A percentile compares a stretch with the other conserved stretches of the same genome.
Conservation (phyloP, 176 grass and related monocot genomes). For the Tillandsia fasciculata region DNA sequence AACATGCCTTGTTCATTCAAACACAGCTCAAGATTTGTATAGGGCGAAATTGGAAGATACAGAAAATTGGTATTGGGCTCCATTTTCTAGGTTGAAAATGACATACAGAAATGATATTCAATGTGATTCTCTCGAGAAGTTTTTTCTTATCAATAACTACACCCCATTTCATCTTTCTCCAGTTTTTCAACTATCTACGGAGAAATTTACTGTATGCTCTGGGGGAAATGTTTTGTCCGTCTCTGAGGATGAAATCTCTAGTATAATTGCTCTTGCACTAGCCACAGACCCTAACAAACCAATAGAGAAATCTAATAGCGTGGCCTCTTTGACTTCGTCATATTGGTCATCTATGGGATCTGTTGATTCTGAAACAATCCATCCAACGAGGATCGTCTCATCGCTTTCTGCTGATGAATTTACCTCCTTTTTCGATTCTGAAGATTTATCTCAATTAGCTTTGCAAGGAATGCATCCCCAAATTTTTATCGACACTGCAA, state of each 20-base stretch:
- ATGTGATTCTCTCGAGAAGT: conserved; percentile 38
- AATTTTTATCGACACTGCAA: conserved; percentile 35
- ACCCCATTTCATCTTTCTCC: conserved; percentile 52
- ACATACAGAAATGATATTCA: conserved; percentile 54
- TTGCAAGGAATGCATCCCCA: conserved; percentile 48
- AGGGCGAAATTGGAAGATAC: conserved; percentile 37
- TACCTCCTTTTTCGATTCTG: conserved; percentile 5
- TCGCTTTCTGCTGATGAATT: conserved; percentile 50
- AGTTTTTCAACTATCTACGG: conserved; percentile 36
- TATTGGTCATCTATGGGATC: conserved; percentile 63
- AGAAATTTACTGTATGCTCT: conserved; percentile 49
- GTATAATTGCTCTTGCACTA: conserved; percentile 75
- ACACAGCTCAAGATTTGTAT: conserved; percentile 11
- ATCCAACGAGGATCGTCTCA: not conserved
- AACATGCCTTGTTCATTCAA: not conserved
- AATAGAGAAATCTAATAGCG: conserved; percentile 67
- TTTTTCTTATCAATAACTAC: conserved; percentile 67
- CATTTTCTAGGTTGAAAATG: conserved; percentile 54
- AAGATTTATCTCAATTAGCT: conserved; percentile 38
- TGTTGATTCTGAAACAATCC: conserved; percentile 34
- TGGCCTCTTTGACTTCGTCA: conserved; percentile 42
- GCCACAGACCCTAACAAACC: conserved; percentile 30
- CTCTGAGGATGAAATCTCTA: conserved; percentile 82
- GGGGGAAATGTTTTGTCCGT: conserved; percentile 54
- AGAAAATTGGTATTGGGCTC: conserved; percentile 65